Conservation (phyloP, 768 basidiomycete genomes). For the Xanthoconium purpureum region DNA sequence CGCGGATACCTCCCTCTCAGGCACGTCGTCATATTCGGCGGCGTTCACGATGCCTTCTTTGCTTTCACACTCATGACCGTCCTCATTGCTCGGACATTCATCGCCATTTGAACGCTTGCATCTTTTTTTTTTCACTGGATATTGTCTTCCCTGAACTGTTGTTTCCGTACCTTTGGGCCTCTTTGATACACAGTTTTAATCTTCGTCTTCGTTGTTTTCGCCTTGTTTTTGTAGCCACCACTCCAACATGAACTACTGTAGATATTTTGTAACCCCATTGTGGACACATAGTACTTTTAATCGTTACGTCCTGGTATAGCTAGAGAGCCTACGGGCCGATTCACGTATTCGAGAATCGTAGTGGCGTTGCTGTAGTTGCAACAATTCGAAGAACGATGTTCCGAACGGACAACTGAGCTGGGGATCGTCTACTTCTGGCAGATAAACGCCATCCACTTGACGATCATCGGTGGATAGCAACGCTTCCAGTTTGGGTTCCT, state of each 20-base stretch:
- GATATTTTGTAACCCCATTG: conserved; percentile 30
- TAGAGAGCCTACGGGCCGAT: conserved; percentile 59
- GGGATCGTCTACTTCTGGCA: conserved; percentile 85
- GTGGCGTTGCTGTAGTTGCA: conserved; percentile 57
- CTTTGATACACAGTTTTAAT: conserved; percentile 8
- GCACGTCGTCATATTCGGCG: conserved; percentile 27
- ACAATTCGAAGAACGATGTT: conserved; percentile 83
- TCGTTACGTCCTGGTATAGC: conserved; percentile 38
- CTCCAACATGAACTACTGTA: conserved; percentile 30
- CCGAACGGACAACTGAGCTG: conserved; percentile 79
- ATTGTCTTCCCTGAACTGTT: conserved; percentile 29
- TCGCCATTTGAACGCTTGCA: conserved; percentile 22
- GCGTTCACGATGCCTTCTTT: conserved; percentile 33
- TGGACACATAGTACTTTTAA: conserved; percentile 28
- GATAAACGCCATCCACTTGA: conserved; percentile 78
- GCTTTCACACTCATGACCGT: conserved; percentile 30
- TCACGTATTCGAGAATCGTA: conserved; percentile 66
- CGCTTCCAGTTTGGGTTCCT: conserved; percentile 78
- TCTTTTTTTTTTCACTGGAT: conserved; percentile 24
- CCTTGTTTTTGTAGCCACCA: conserved; percentile 21
- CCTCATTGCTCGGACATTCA: conserved; percentile 20
- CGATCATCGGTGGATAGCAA: conserved; percentile 87
- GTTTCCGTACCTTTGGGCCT: conserved; percentile 11
- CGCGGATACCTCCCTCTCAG: conserved; percentile 21
- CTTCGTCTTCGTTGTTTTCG: conserved; percentile 20